phyloP scores from a whole-genome alignment of 225 moss, liverwort and hornwort species.

The Lunularia cruciata region DNA sequence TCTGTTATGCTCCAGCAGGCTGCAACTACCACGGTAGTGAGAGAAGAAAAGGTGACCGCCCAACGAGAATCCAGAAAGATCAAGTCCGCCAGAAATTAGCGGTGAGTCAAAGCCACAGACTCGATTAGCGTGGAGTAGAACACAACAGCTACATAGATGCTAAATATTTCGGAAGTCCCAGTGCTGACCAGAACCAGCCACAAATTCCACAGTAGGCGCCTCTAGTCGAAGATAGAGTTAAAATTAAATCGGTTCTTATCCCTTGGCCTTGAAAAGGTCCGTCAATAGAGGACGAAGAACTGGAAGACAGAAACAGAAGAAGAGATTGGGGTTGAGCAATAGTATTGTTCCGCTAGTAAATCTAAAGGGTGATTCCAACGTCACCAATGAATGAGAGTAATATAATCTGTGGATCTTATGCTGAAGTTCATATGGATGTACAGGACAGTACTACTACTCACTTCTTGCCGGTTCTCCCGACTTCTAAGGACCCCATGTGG shows the following conservation, averaged over 20 bases:
- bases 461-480: background rate
- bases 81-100: background rate
- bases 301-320: too few species aligned
- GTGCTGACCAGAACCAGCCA: background rate
- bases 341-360: background rate
- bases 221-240: too few species aligned
- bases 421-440: too few species aligned
- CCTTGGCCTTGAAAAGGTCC: background rate
- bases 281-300: background rate
- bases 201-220: background rate
- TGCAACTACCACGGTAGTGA: background rate
- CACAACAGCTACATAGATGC: background rate
- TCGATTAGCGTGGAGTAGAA: background rate
- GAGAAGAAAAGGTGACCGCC: background rate
- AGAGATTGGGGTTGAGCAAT: background rate
- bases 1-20: background rate
- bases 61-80: background rate
- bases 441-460: too few species aligned
- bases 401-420: background rate
- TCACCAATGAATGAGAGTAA: too few species aligned
- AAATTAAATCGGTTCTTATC: background rate
- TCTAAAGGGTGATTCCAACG: too few species aligned
- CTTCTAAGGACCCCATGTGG: constrained; percentile 4
- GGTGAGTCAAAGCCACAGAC: background rate
- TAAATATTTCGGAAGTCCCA: background rate